Evolutionary conservation across 2,329 filamentous ascomycete species (phyloP).

Genomic region (Periglandula ipomoeae): DNA sequence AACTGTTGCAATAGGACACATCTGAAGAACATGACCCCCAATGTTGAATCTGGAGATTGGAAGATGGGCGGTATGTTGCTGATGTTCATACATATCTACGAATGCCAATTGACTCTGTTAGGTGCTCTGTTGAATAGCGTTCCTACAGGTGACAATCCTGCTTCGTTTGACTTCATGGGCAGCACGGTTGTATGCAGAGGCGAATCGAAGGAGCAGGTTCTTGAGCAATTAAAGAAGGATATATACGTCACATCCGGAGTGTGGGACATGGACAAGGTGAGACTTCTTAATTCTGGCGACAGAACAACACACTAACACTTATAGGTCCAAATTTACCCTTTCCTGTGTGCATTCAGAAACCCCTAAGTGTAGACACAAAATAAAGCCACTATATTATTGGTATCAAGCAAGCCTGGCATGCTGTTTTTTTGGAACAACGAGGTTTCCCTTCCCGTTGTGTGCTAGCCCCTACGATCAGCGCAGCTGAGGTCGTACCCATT

Average conservation of each 20-base stretch:
- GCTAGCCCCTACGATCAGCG: constrained; percentile 5
- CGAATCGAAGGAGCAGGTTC: constrained; percentile 58
- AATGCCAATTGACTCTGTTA: constrained; percentile 17
- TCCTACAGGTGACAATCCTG: constrained; percentile 49
- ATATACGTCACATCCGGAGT: constrained; percentile 63
- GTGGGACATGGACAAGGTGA: constrained; percentile 68
- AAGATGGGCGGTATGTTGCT: constrained; percentile 54
- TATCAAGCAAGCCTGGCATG: constrained; percentile 4
- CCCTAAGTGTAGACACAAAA: constrained; percentile 12
- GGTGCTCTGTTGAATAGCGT: constrained; percentile 60
- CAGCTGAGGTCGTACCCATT: constrained; percentile 14
- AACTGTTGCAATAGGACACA: constrained; percentile 36
- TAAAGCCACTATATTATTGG: neutral
- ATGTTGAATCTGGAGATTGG: constrained; percentile 44
- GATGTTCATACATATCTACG: neutral
- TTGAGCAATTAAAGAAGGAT: constrained; percentile 59
- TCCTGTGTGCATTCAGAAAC: constrained; percentile 31
- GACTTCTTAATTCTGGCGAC: neutral
- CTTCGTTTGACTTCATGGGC: constrained; percentile 61
- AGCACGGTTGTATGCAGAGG: constrained; percentile 61
- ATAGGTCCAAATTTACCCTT: constrained; percentile 42
- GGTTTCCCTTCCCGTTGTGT: neutral
- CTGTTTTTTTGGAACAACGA: neutral
- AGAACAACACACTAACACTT: neutral
- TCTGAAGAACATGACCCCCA: constrained; percentile 44